Conservation (phyloP, 495 filamentous ascomycete genomes). For the Hyaloscypha bicolor region DNA sequence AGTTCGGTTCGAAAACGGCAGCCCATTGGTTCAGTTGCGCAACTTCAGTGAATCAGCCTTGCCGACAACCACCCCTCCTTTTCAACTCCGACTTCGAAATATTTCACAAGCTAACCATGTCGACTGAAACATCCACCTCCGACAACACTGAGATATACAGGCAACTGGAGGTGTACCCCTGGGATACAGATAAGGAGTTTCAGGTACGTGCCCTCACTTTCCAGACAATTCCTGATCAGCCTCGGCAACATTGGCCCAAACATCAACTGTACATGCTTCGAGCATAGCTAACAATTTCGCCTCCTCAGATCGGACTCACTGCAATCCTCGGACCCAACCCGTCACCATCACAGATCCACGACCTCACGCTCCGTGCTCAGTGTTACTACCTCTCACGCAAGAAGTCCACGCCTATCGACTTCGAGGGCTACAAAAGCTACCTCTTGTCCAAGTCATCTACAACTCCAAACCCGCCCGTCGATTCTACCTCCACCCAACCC, state of each 20-base stretch:
- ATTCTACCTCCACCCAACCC: background rate
- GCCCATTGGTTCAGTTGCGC: background rate
- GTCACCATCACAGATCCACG: slow-evolving; percentile 42
- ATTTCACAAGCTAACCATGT: slow-evolving; percentile 18
- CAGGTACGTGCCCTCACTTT: slow-evolving; percentile 39
- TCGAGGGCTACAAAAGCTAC: slow-evolving; percentile 33
- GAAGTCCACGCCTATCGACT: slow-evolving; percentile 30
- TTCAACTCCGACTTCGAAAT: background rate
- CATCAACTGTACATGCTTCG: background rate
- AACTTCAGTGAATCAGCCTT: slow-evolving; percentile 19
- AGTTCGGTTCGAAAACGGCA: slow-evolving; percentile 7
- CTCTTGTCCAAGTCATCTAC: slow-evolving; percentile 18
- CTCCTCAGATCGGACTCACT: slow-evolving; percentile 28
- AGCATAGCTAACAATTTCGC: slow-evolving; percentile 7
- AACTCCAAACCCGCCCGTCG: background rate
- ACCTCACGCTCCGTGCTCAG: slow-evolving; percentile 47
- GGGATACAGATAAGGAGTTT: slow-evolving; percentile 57
- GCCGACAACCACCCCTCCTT: slow-evolving; percentile 1
- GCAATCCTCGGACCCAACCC: slow-evolving; percentile 48
- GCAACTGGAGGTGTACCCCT: slow-evolving; percentile 52
- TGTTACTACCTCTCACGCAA: slow-evolving; percentile 48
- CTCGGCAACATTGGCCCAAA: slow-evolving; percentile 14
- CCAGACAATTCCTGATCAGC: slow-evolving; percentile 14
- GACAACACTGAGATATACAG: slow-evolving; percentile 37
- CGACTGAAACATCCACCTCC: slow-evolving; percentile 20